These are phyloP conservation scores for Niebla homalea DNA, from an alignment of 495 filamentous ascomycete species.

Conservation along the genomic window DNA sequence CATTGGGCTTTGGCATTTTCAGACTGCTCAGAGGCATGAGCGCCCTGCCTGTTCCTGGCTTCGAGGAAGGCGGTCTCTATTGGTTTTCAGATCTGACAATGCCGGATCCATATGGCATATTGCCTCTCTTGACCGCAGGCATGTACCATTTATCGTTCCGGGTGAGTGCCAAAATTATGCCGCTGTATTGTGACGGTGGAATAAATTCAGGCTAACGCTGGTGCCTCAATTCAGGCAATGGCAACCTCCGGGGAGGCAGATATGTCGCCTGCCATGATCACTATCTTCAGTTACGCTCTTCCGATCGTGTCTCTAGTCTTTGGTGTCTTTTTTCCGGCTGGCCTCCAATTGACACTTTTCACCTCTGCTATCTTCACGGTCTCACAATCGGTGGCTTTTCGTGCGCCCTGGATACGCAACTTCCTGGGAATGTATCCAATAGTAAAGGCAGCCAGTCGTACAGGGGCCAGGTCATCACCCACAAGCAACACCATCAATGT, in stretches of 20 bases:
- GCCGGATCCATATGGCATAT: constrained; percentile 57
- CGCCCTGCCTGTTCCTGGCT: constrained; percentile 60
- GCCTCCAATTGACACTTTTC: constrained; percentile 61
- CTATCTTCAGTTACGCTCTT: constrained; percentile 40
- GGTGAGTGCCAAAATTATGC: constrained; percentile 51
- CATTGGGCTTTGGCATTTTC: constrained; percentile 69
- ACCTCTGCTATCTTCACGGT: constrained; percentile 40
- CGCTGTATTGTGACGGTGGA: not conserved
- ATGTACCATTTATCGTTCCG: constrained; percentile 41
- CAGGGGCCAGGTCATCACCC: not conserved
- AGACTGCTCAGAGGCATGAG: constrained; percentile 63
- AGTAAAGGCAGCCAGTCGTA: not conserved
- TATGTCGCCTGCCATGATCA: constrained; percentile 8
- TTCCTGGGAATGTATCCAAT: constrained; percentile 40
- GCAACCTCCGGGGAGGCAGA: constrained; percentile 44
- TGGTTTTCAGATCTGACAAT: constrained; percentile 77
- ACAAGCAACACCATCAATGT: not conserved
- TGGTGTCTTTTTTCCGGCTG: constrained; percentile 51
- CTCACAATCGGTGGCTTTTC: constrained; percentile 43
- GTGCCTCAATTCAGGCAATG: not conserved
- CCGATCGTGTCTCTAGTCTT: constrained; percentile 49
- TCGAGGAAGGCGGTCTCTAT: constrained; percentile 50
- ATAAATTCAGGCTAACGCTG: not conserved
- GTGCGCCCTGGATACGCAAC: constrained; percentile 34
- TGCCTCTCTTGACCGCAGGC: constrained; percentile 45